These are phyloP conservation scores for Talaromyces amestolkiae DNA, from an alignment of 2,329 filamentous ascomycete species.

Conservation along the genomic window DNA sequence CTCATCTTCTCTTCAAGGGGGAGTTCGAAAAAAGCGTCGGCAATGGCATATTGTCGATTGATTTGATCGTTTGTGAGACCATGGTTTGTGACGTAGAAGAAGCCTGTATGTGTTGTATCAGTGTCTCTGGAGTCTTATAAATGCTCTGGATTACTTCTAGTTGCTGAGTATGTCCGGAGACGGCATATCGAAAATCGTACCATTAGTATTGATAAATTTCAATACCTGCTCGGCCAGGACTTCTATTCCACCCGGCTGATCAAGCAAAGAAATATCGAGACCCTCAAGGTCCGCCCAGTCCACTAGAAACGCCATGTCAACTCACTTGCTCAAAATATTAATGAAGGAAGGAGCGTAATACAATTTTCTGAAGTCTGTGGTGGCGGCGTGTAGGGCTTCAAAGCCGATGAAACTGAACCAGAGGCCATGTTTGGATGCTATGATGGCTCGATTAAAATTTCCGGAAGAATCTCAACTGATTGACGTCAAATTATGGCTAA, in stretches of 20 bases:
- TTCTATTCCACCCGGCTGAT: slow-evolving; percentile 55
- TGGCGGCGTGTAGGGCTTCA: slow-evolving; percentile 9
- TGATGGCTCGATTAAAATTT: background rate
- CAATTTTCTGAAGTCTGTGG: slow-evolving; percentile 14
- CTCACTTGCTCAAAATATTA: background rate
- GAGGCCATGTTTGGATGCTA: background rate
- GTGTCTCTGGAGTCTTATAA: background rate
- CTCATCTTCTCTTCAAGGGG: slow-evolving; percentile 59
- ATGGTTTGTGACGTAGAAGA: slow-evolving; percentile 64
- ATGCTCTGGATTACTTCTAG: background rate
- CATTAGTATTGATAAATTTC: slow-evolving; percentile 18
- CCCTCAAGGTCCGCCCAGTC: slow-evolving; percentile 58
- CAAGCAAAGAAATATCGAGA: slow-evolving; percentile 56
- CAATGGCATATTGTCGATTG: slow-evolving; percentile 61
- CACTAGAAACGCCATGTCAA: slow-evolving; percentile 22
- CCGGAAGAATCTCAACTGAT: too few species aligned
- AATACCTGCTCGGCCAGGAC: slow-evolving; percentile 41
- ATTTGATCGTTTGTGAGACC: slow-evolving; percentile 60
- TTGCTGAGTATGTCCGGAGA: too few species aligned
- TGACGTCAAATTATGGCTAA: background rate
- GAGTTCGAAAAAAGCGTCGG: slow-evolving; percentile 57
- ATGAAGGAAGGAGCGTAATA: background rate
- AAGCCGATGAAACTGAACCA: background rate
- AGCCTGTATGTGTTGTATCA: slow-evolving; percentile 40
- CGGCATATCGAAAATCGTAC: background rate